Conservation (phyloP, 306 rosid genomes). For the Acacia acuminata region DNA sequence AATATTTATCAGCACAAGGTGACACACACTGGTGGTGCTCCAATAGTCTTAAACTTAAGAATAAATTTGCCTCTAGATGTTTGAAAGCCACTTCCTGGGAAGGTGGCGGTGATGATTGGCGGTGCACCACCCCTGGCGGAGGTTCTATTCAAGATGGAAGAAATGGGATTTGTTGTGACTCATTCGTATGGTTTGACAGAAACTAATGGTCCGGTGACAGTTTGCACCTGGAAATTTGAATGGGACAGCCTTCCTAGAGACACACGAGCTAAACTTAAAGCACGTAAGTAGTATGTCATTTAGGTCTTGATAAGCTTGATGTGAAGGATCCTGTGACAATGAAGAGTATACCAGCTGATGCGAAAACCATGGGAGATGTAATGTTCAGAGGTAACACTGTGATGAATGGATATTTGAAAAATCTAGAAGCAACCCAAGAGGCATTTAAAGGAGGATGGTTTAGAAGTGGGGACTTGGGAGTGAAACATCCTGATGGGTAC, state of each 20-base stretch:
- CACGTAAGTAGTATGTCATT: slow-evolving; percentile 74
- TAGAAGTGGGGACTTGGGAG: slow-evolving; percentile 81
- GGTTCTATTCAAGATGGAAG: slow-evolving; percentile 62
- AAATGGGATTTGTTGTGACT: slow-evolving; percentile 60
- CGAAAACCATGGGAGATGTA: slow-evolving; percentile 82
- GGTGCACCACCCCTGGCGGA: slow-evolving; percentile 80
- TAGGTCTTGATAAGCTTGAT: slow-evolving; percentile 71
- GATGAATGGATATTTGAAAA: slow-evolving; percentile 83
- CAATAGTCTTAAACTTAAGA: slow-evolving; percentile 70
- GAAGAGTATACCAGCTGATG: slow-evolving; percentile 73
- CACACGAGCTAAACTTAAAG: slow-evolving; percentile 58
- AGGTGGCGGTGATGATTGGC: slow-evolving; percentile 70
- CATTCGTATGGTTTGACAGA: slow-evolving; percentile 90
- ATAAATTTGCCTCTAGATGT: slow-evolving; percentile 55
- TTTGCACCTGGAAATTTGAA: slow-evolving; percentile 79
- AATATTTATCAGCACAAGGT: slow-evolving; percentile 58
- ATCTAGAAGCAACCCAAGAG: slow-evolving; percentile 62
- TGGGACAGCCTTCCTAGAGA: slow-evolving; percentile 67
- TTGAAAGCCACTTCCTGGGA: slow-evolving; percentile 55
- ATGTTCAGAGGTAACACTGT: slow-evolving; percentile 88
- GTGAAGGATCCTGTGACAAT: slow-evolving; percentile 75
- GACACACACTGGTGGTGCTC: slow-evolving; percentile 82
- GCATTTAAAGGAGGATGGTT: slow-evolving; percentile 89
- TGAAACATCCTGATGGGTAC: slow-evolving; percentile 77
- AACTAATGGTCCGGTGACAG: slow-evolving; percentile 77